Conservation (phyloP, 495 filamentous ascomycete species). For the Bombardia bombarda region DNA sequence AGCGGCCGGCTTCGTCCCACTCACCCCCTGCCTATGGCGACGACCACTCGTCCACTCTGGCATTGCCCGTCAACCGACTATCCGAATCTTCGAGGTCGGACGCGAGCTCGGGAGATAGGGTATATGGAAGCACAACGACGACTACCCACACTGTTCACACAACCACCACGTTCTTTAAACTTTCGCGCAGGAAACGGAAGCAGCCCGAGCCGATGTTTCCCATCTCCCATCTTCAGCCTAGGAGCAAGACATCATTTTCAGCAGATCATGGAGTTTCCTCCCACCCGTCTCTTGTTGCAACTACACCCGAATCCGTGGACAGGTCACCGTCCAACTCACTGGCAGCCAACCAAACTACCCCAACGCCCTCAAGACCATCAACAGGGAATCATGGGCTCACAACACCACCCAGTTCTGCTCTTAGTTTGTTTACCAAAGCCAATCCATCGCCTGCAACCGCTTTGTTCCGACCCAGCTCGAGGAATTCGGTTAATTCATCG, state of each 20-base stretch:
- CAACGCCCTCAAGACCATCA: slow-evolving; percentile 45
- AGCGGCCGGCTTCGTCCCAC: slow-evolving; percentile 46
- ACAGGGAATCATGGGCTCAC: slow-evolving; percentile 33
- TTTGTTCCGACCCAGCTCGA: slow-evolving; percentile 56
- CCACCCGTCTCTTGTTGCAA: slow-evolving; percentile 20
- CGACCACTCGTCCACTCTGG: slow-evolving; percentile 57
- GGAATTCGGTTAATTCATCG: slow-evolving; percentile 65
- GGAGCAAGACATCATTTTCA: slow-evolving; percentile 40
- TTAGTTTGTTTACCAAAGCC: slow-evolving; percentile 20
- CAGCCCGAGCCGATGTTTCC: slow-evolving; percentile 76
- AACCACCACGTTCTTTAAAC: slow-evolving; percentile 67
- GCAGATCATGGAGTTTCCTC: slow-evolving; percentile 21
- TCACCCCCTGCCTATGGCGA: slow-evolving; percentile 55
- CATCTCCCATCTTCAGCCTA: slow-evolving; percentile 64
- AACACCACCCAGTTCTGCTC: slow-evolving; percentile 27
- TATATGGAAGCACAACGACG: slow-evolving; percentile 54
- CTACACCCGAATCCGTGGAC: slow-evolving; percentile 12
- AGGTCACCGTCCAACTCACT: slow-evolving; percentile 10
- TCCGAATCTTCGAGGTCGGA: slow-evolving; percentile 94
- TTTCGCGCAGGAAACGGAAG: slow-evolving; percentile 69
- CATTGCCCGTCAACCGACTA: slow-evolving; percentile 60
- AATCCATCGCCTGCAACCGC: slow-evolving; percentile 42
- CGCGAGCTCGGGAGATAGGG: slow-evolving; percentile 70
- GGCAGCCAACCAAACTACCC: slow-evolving; percentile 22
- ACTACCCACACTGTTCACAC: slow-evolving; percentile 53